Conservation (phyloP, 2,329 filamentous ascomycete genomes). For the Aspergillus persii region DNA sequence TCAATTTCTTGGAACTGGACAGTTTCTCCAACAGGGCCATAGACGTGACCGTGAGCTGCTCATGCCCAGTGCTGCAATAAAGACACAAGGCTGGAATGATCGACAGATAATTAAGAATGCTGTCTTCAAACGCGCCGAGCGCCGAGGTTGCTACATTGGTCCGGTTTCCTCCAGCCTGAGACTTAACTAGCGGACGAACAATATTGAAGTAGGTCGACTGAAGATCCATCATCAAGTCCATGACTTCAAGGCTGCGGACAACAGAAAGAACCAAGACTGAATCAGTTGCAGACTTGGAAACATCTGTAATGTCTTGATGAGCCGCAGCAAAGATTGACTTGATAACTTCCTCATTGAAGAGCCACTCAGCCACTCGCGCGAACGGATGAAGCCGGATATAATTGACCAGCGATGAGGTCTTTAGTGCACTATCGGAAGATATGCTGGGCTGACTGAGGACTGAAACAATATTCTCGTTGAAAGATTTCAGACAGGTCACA, state of each 20-base stretch:
- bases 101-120: slow-evolving; percentile 74
- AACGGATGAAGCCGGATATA: slow-evolving; percentile 93
- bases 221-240: slow-evolving; percentile 77
- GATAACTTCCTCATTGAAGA: slow-evolving; percentile 90
- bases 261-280: slow-evolving; percentile 80
- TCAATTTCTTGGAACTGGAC: slow-evolving; percentile 77
- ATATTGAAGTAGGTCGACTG: slow-evolving; percentile 91
- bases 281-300: slow-evolving; percentile 70
- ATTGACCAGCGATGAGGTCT: slow-evolving; percentile 68
- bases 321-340: slow-evolving; percentile 73
- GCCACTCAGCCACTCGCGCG: slow-evolving; percentile 93
- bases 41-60: slow-evolving; percentile 75
- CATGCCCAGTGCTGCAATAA: slow-evolving; percentile 81
- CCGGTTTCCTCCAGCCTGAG: slow-evolving; percentile 59
- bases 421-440: slow-evolving; percentile 71
- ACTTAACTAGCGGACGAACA: slow-evolving; percentile 73
- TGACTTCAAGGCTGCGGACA: slow-evolving; percentile 75
- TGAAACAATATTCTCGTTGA: slow-evolving; percentile 90
- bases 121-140: slow-evolving; percentile 89
- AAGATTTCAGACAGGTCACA: slow-evolving; percentile 72
- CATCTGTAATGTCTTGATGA: slow-evolving; percentile 70
- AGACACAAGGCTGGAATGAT: slow-evolving; percentile 79
- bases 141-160: slow-evolving; percentile 69
- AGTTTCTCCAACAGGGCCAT: slow-evolving; percentile 82
- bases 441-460: slow-evolving; percentile 77